Percentiles rank a stretch among this genome's conserved stretches.
Evolutionary conservation across 768 basidiomycete species (phyloP).

Genomic region (Suillus hirtellus): DNA sequence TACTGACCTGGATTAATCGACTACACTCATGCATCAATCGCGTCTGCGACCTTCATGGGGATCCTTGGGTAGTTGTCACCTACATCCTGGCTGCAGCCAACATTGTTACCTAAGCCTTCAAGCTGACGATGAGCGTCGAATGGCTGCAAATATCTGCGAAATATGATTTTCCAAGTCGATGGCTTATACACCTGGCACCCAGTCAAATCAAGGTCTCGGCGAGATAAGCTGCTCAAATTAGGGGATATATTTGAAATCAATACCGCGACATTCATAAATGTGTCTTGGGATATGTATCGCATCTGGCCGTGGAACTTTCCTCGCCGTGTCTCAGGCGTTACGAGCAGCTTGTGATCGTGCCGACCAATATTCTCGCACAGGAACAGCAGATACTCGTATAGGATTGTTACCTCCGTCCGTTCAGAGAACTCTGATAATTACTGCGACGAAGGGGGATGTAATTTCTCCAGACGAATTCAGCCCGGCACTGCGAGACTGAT

Average conservation of each 20-base stretch:
- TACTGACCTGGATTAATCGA: slow-evolving; percentile 30
- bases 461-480: not conserved
- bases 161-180: slow-evolving; percentile 23
- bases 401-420: not conserved
- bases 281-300: too few species aligned
- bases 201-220: too few species aligned
- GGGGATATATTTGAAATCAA: too few species aligned
- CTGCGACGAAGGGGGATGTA: not conserved
- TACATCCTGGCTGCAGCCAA: slow-evolving; percentile 28
- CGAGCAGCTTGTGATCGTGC: slow-evolving; percentile 26
- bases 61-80: slow-evolving; percentile 31
- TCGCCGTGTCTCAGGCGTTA: too few species aligned
- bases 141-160: slow-evolving; percentile 38
- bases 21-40: slow-evolving; percentile 32
- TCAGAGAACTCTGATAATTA: not conserved
- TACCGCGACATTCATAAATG: too few species aligned
- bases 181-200: slow-evolving; percentile 16
- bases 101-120: not conserved
- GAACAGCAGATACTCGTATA: not conserved
- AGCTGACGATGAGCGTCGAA: slow-evolving; percentile 20
- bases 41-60: slow-evolving; percentile 33
- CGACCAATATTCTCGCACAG: slow-evolving; percentile 26
- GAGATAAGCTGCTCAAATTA: too few species aligned
- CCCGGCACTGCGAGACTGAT: not conserved
- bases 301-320: too few species aligned